Evolutionary conservation across 257 asterid genomes (phyloP).

Genomic region (Gentiana dahurica): DNA sequence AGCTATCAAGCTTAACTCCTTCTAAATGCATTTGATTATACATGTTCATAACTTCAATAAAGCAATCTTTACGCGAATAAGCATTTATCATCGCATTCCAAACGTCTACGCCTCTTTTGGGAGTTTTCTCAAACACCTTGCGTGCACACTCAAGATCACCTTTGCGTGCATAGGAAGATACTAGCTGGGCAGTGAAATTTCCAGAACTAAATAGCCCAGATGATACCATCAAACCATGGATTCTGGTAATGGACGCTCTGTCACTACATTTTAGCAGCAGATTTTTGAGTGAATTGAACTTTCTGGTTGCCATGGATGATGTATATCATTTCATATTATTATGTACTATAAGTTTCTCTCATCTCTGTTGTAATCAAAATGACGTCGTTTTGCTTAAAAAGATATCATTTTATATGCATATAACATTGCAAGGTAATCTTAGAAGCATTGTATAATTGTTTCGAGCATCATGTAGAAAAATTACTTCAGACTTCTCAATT

Average conservation of each 20-base stretch:
- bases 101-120: constrained; percentile 29
- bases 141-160: constrained; percentile 33
- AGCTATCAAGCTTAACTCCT: constrained; percentile 59
- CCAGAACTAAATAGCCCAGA: constrained; percentile 37
- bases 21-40: constrained; percentile 33
- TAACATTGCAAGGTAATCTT: too few species aligned
- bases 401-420: too few species aligned
- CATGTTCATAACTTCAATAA: constrained; percentile 24
- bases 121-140: constrained; percentile 52
- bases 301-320: too few species aligned
- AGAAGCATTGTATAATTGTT: too few species aligned
- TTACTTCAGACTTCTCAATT: too few species aligned
- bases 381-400: too few species aligned
- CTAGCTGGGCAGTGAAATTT: constrained; percentile 24
- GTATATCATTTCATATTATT: too few species aligned
- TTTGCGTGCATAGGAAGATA: constrained; percentile 33
- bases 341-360: too few species aligned
- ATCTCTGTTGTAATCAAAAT: too few species aligned
- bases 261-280: constrained; percentile 22
- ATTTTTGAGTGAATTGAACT: too few species aligned
- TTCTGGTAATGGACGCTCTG: constrained; percentile 28
- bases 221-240: constrained; percentile 41
- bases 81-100: constrained; percentile 67
- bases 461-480: too few species aligned
- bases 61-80: constrained; percentile 31